Evolutionary conservation across 345 rosid genomes (phyloP).

Genomic region (Crucihimalaya himalaica): DNA sequence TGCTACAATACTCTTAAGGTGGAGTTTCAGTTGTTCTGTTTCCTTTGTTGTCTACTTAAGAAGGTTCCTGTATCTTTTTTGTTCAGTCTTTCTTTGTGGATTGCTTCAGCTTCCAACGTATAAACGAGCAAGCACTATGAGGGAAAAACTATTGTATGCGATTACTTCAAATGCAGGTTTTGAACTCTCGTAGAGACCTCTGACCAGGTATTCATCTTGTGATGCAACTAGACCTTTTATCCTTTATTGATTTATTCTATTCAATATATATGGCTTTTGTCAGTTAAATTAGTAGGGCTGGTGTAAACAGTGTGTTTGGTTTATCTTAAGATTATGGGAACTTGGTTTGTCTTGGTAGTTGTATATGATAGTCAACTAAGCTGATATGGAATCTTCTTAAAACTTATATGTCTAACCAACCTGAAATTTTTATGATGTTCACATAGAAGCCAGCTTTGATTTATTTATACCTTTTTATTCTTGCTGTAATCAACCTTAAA

Average conservation of each 20-base stretch:
- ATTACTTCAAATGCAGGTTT: slow-evolving; percentile 94
- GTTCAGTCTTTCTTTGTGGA: slow-evolving; percentile 32
- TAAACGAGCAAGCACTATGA: slow-evolving; percentile 84
- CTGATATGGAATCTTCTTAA: background rate
- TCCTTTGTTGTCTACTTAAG: slow-evolving; percentile 2
- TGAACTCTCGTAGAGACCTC: slow-evolving; percentile 76
- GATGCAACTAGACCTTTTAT: slow-evolving; percentile 37
- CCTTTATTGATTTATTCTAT: background rate
- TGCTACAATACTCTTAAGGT: slow-evolving; percentile 99
- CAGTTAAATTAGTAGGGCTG: background rate
- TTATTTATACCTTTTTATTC: background rate
- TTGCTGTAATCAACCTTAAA: slow-evolving; percentile 6
- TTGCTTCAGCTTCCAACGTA: slow-evolving; percentile 91
- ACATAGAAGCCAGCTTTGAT: slow-evolving; percentile 10
- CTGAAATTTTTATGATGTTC: slow-evolving; percentile 16
- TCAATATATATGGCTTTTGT: background rate
- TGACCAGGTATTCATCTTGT: slow-evolving; percentile 27
- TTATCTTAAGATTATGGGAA: slow-evolving; percentile 3
- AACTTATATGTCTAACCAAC: slow-evolving; percentile 9
- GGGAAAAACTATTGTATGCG: slow-evolving; percentile 89
- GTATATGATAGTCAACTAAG: slow-evolving; percentile 14
- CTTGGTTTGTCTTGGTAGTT: slow-evolving; percentile 12
- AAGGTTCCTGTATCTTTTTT: slow-evolving; percentile 10
- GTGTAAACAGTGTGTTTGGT: slow-evolving; percentile 5
- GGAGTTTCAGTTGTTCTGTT: slow-evolving; percentile 17